phyloP scores from a whole-genome alignment of 495 filamentous ascomycete genomes.

The Ascodesmis nigricans region DNA sequence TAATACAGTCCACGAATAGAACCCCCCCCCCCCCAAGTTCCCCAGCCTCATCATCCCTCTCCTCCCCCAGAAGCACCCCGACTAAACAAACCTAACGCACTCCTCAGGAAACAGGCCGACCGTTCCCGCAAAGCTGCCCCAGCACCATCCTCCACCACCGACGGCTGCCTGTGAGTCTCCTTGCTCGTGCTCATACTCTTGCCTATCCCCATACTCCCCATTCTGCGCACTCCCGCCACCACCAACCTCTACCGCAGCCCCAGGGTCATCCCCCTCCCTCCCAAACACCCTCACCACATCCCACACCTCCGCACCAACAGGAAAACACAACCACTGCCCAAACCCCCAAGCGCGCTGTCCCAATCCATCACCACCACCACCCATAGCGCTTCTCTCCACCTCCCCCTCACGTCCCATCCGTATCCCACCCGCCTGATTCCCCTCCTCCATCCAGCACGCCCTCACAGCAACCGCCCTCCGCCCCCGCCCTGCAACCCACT shows the following conservation, averaged over 20 bases:
- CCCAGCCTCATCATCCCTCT: no score
- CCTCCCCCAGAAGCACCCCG: background rate
- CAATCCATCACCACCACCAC: conserved; percentile 1
- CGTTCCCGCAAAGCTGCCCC: conserved; percentile 17
- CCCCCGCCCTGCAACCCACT: conserved; percentile 5
- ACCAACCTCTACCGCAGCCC: no score
- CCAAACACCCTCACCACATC: conserved; percentile 16
- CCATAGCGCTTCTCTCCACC: no score
- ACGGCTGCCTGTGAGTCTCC: no score
- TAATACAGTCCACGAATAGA: no score
- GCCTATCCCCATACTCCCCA: no score
- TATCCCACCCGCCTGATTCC: background rate
- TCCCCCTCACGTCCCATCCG: no score
- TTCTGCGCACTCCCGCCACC: no score
- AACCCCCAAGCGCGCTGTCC: conserved; percentile 6
- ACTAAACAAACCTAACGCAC: conserved; percentile 11
- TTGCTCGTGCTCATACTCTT: no score
- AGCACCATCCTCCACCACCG: conserved; percentile 9
- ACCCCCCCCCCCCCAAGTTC: no score
- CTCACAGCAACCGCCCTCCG: conserved; percentile 10
- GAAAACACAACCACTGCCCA: conserved; percentile 14
- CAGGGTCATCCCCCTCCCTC: conserved; percentile 7
- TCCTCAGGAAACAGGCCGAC: conserved; percentile 17
- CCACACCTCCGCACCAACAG: conserved; percentile 9
- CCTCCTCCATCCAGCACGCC: conserved; percentile 14